Conservation (phyloP, 306 rosid species). For the Prunus mume region DNA sequence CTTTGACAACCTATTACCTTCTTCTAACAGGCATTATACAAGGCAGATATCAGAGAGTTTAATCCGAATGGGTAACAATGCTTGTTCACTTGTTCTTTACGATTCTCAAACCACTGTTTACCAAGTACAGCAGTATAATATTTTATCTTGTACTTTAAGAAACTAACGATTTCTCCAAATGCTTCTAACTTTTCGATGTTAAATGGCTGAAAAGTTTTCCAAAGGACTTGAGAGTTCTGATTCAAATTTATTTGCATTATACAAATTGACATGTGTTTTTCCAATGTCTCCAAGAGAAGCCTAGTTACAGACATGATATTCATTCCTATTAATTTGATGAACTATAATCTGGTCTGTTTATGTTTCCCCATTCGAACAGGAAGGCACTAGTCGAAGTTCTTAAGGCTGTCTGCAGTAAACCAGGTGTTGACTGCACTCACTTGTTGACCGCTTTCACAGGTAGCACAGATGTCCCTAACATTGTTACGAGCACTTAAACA, state of each 20-base stretch:
- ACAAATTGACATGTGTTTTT: no score
- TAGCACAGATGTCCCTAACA: constrained; percentile 11
- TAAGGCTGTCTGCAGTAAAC: constrained; percentile 52
- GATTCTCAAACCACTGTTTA: not conserved
- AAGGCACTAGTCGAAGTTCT: constrained; percentile 46
- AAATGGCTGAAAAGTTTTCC: no score
- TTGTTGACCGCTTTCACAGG: constrained; percentile 83
- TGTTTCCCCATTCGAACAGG: constrained; percentile 32
- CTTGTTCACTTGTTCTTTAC: not conserved
- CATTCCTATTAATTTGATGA: not conserved
- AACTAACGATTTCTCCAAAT: no score
- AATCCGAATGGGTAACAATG: constrained; percentile 54
- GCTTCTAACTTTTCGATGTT: no score
- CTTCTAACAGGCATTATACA: constrained; percentile 54
- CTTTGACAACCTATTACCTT: constrained; percentile 20
- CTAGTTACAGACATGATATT: no score
- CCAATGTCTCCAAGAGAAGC: no score
- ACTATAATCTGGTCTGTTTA: not conserved
- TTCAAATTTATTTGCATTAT: no score
- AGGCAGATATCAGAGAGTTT: constrained; percentile 60
- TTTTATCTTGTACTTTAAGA: no score
- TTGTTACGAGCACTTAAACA: not conserved
- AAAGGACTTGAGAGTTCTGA: no score
- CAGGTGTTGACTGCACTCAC: constrained; percentile 73
- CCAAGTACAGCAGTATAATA: no score